phyloP scores from a whole-genome alignment of 768 basidiomycete species.

The Neoboletus subvelutipes region DNA sequence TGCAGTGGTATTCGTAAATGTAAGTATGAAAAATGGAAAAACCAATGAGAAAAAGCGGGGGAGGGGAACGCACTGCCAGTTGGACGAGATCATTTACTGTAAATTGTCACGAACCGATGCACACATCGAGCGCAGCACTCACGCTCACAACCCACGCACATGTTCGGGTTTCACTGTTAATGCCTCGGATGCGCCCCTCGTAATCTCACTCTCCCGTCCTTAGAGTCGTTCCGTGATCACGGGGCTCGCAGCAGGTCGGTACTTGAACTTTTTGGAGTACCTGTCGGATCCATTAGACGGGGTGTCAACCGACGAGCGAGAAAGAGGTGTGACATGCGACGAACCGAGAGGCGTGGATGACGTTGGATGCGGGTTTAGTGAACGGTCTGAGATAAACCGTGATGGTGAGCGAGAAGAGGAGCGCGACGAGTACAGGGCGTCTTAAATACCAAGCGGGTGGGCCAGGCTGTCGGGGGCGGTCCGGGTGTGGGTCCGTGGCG shows the following conservation, averaged over 20 bases:
- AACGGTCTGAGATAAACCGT: slow-evolving; percentile 34
- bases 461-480: slow-evolving; percentile 36
- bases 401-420: slow-evolving; percentile 48
- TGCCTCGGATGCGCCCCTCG: slow-evolving; percentile 59
- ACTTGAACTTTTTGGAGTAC: slow-evolving; percentile 82
- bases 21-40: no score
- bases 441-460: slow-evolving; percentile 50
- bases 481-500: slow-evolving; percentile 29
- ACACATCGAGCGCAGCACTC: neutral
- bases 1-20: neutral
- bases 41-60: no score
- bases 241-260: slow-evolving; percentile 81
- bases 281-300: slow-evolving; percentile 45
- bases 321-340: no score
- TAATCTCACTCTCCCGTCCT: slow-evolving; percentile 65
- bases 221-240: slow-evolving; percentile 73
- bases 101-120: neutral
- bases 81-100: no score
- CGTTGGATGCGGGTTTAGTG: slow-evolving; percentile 30
- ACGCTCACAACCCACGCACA: no score
- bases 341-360: slow-evolving; percentile 66
- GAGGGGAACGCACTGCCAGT: neutral
- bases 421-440: slow-evolving; percentile 42
- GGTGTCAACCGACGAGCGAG: no score
- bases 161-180: no score